These are phyloP conservation scores for Amanita jacksonii DNA, from an alignment of 768 basidiomycete species.

Conservation along the genomic window DNA sequence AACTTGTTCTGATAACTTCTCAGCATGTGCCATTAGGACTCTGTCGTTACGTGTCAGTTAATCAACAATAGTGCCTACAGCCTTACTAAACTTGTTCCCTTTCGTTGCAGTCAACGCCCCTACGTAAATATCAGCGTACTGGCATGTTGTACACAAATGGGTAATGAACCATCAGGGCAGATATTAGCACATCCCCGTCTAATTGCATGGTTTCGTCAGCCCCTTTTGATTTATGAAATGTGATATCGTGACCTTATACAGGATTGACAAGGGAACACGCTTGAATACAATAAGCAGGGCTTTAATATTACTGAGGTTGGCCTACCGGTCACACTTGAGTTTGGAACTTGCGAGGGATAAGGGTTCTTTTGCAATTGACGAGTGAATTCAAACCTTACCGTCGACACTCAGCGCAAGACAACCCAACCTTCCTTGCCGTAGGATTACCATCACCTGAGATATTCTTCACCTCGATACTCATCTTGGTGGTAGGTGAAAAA, in stretches of 20 bases:
- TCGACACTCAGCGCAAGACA: slow-evolving; percentile 46
- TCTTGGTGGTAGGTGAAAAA: neutral
- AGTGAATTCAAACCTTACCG: slow-evolving; percentile 21
- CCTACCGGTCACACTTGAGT: slow-evolving; percentile 42
- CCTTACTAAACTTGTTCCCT: slow-evolving; percentile 38
- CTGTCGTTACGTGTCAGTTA: slow-evolving; percentile 17
- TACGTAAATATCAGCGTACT: slow-evolving; percentile 6
- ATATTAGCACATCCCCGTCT: slow-evolving; percentile 43
- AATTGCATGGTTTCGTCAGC: neutral
- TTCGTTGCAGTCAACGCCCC: slow-evolving; percentile 45
- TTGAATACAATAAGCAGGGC: slow-evolving; percentile 13
- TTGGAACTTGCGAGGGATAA: slow-evolving; percentile 30
- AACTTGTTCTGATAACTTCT: slow-evolving; percentile 38
- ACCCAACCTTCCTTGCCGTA: slow-evolving; percentile 26
- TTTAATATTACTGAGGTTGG: neutral
- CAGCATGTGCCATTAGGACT: slow-evolving; percentile 41
- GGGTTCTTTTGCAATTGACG: neutral
- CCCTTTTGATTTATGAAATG: neutral
- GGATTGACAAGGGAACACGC: slow-evolving; percentile 44
- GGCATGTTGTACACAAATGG: neutral
- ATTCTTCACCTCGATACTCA: slow-evolving; percentile 12
- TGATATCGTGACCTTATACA: slow-evolving; percentile 27
- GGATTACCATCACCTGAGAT: slow-evolving; percentile 9
- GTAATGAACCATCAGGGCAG: slow-evolving; percentile 35
- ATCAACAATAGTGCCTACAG: neutral